These are phyloP conservation scores for Cladosporium sp. DNA, from an alignment of 2,329 filamentous ascomycete genomes.

Conservation along the genomic window DNA sequence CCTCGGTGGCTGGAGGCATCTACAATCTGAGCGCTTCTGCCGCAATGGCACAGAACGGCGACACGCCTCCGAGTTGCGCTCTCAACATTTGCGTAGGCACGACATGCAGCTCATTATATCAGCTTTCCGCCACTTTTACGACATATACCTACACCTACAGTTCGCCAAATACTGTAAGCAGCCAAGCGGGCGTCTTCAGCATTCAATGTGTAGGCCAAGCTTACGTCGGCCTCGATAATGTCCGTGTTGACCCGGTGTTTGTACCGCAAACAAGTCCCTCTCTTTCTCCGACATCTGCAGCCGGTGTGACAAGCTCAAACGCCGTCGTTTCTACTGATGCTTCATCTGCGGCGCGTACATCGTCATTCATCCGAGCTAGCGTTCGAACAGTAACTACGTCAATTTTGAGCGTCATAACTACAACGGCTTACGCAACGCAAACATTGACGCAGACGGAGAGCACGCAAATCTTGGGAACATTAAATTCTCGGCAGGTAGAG, in stretches of 20 bases:
- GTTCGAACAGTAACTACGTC: not conserved
- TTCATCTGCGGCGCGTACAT: not conserved
- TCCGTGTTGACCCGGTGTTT: not conserved
- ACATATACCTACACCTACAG: not conserved
- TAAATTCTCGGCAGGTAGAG: not conserved
- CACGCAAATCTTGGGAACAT: not conserved
- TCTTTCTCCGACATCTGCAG: too few relatives aligned
- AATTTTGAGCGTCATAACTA: not conserved
- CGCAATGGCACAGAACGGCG: not conserved
- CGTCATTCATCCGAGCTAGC: not conserved
- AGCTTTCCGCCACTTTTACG: not conserved
- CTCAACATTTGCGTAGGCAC: not conserved
- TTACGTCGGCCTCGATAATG: not conserved
- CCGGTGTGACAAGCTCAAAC: too few relatives aligned
- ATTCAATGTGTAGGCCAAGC: not conserved
- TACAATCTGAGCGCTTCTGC: not conserved
- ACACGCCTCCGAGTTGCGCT: not conserved
- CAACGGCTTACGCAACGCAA: not conserved
- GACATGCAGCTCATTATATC: not conserved
- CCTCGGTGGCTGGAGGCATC: not conserved
- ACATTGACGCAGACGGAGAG: not conserved
- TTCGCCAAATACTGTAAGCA: not conserved
- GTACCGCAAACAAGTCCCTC: not conserved
- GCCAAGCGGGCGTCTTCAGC: not conserved
- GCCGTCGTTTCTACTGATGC: too few relatives aligned